phyloP scores from a whole-genome alignment of 2,329 filamentous ascomycete species.

The Chrysoporthe cubensis region DNA sequence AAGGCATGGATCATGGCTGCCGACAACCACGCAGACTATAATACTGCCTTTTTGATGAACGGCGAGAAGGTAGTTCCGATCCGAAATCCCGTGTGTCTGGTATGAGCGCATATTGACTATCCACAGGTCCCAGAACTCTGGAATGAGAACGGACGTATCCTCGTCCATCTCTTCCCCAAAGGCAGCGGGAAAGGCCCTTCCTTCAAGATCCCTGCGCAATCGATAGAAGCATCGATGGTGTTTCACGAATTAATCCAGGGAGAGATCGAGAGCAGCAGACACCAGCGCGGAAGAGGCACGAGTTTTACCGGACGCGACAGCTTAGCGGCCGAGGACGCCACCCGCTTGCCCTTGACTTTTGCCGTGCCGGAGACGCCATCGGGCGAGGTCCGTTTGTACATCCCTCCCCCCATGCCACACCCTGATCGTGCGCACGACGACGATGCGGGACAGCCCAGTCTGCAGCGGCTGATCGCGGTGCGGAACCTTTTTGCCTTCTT shows the following conservation, averaged over 20 bases:
- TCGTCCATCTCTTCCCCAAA: conserved; percentile 60
- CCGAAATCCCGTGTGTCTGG: neutral
- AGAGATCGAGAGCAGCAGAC: conserved; percentile 43
- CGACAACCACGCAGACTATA: conserved; percentile 59
- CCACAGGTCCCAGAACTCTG: conserved; percentile 66
- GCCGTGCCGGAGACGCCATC: conserved; percentile 38
- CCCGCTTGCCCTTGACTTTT: conserved; percentile 13
- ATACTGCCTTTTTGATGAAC: conserved; percentile 53
- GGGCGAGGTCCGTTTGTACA: conserved; percentile 55
- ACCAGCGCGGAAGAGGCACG: conserved; percentile 41
- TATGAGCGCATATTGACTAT: conserved; percentile 19
- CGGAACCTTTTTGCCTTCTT: conserved; percentile 71
- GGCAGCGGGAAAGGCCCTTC: conserved; percentile 56
- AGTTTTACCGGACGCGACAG: conserved; percentile 54
- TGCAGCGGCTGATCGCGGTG: conserved; percentile 61
- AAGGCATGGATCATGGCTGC: conserved; percentile 60
- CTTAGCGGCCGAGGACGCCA: conserved; percentile 54
- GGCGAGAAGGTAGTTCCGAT: conserved; percentile 55
- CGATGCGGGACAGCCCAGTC: conserved; percentile 38
- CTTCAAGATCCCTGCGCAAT: conserved; percentile 62
- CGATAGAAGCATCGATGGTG: conserved; percentile 57
- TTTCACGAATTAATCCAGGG: conserved; percentile 57
- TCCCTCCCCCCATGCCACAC: conserved; percentile 49
- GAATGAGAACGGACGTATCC: conserved; percentile 62
- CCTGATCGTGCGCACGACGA: conserved; percentile 30